These are phyloP conservation scores for Clonostachys rhizophaga DNA, from an alignment of 2,329 filamentous ascomycete species.

Conservation along the genomic window DNA sequence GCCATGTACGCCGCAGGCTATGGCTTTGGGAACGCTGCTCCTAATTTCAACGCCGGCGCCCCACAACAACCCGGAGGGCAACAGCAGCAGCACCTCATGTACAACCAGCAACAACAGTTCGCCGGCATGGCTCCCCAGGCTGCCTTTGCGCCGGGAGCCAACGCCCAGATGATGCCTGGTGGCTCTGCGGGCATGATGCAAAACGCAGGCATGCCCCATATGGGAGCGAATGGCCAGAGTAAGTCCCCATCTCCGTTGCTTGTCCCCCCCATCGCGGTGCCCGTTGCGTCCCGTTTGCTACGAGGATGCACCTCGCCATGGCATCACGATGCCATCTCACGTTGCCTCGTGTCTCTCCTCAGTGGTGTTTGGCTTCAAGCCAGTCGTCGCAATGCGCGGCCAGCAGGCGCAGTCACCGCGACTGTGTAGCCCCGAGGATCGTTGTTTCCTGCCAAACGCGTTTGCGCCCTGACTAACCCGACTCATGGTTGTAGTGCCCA, in stretches of 20 bases:
- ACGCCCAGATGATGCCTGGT: conserved; percentile 50
- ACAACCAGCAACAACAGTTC: conserved; percentile 51
- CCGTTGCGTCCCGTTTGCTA: no score
- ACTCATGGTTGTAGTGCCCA: conserved; percentile 37
- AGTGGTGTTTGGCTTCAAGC: no score
- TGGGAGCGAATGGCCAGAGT: conserved; percentile 57
- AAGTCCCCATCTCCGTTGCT: conserved; percentile 22
- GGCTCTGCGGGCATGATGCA: conserved; percentile 60
- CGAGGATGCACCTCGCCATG: no score
- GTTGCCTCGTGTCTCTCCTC: no score
- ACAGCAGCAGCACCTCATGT: conserved; percentile 37
- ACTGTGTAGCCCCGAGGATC: no score
- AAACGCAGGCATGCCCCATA: conserved; percentile 53
- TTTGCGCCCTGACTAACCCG: neutral
- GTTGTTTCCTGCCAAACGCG: no score
- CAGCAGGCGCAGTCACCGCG: no score
- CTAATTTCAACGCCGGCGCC: conserved; percentile 44
- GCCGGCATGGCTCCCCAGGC: conserved; percentile 46
- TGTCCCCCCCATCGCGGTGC: neutral
- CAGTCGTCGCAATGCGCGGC: no score
- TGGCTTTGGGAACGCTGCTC: conserved; percentile 48
- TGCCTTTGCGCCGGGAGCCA: conserved; percentile 45
- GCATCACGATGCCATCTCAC: no score
- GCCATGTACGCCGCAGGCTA: conserved; percentile 52
- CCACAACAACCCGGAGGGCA: conserved; percentile 38